These are phyloP conservation scores for Linderniella brevidens DNA, from an alignment of 257 asterid species.

Conservation along the genomic window DNA sequence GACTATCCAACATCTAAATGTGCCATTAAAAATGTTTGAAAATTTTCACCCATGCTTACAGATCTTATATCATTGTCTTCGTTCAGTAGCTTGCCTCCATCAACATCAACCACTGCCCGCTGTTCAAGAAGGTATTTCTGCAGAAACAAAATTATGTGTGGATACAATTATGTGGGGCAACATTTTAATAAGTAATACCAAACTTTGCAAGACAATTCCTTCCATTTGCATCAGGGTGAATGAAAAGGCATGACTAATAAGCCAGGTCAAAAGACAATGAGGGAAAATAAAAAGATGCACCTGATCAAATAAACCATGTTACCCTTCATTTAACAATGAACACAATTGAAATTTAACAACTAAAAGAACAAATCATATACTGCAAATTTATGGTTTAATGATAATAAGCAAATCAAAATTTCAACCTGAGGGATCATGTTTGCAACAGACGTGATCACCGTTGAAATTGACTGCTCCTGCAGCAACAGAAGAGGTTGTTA, in stretches of 20 bases:
- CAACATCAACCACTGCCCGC: conserved; percentile 78
- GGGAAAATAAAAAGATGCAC: too few species aligned
- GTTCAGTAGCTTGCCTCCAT: conserved; percentile 83
- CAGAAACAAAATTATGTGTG: conserved; percentile 4
- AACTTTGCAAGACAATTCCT: too few species aligned
- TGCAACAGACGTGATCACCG: conserved; percentile 80
- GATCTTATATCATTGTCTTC: conserved; percentile 89
- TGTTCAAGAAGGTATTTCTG: conserved; percentile 91
- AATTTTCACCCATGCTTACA: conserved; percentile 27
- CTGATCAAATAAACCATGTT: too few species aligned
- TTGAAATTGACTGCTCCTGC: conserved; percentile 90
- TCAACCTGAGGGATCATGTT: conserved; percentile 97
- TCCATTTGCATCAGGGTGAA: too few species aligned
- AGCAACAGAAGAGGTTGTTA: conserved; percentile 10
- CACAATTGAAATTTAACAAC: too few species aligned
- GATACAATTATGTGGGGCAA: too few species aligned
- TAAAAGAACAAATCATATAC: too few species aligned
- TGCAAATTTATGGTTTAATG: too few species aligned
- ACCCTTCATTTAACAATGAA: too few species aligned
- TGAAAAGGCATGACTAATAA: background rate
- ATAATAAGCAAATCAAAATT: conserved; percentile 8
- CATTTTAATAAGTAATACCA: too few species aligned
- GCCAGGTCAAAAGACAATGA: background rate
- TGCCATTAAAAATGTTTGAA: too few species aligned
- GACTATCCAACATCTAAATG: background rate